Percentiles rank a stretch among this genome's conserved stretches.
These are phyloP conservation scores for Penicillium sp. DNA, from an alignment of 2,329 filamentous ascomycete species.

Conservation along the genomic window DNA sequence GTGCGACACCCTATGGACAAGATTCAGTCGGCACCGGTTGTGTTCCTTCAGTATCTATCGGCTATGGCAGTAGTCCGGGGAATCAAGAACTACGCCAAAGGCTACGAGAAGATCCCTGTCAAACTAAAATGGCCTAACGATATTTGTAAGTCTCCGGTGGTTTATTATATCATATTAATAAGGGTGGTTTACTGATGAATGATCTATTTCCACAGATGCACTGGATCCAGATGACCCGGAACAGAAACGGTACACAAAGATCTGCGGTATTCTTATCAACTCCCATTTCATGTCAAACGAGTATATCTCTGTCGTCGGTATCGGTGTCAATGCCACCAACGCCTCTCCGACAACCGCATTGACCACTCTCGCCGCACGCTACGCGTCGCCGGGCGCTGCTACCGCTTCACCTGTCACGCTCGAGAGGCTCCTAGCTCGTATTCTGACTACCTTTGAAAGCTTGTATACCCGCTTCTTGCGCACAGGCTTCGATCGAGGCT, in stretches of 20 bases:
- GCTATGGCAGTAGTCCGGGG: slow-evolving; percentile 84
- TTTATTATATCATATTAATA: neutral
- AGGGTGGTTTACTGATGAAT: neutral
- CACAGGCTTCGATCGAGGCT: slow-evolving; percentile 68
- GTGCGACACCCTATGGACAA: slow-evolving; percentile 78
- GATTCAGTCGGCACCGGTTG: slow-evolving; percentile 70
- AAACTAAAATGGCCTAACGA: slow-evolving; percentile 98
- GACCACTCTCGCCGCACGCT: slow-evolving; percentile 62
- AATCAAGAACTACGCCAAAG: slow-evolving; percentile 72
- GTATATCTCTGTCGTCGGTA: slow-evolving; percentile 82
- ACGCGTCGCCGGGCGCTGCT: slow-evolving; percentile 43
- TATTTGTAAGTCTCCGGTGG: slow-evolving; percentile 60
- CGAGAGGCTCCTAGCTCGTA: slow-evolving; percentile 77
- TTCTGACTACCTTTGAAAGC: slow-evolving; percentile 72
- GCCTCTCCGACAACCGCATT: slow-evolving; percentile 82
- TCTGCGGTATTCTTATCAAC: slow-evolving; percentile 89
- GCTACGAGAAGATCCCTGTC: slow-evolving; percentile 72
- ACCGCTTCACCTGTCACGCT: slow-evolving; percentile 66
- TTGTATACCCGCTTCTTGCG: slow-evolving; percentile 73
- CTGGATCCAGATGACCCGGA: slow-evolving; percentile 59
- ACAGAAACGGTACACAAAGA: slow-evolving; percentile 69
- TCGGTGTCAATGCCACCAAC: slow-evolving; percentile 84
- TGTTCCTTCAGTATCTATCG: slow-evolving; percentile 91
- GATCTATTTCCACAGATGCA: slow-evolving; percentile 51
- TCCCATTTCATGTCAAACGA: slow-evolving; percentile 72